Base-by-base conservation (phyloP, 2,329 filamentous ascomycete genomes). In the Seiridium unicorne region DNA sequence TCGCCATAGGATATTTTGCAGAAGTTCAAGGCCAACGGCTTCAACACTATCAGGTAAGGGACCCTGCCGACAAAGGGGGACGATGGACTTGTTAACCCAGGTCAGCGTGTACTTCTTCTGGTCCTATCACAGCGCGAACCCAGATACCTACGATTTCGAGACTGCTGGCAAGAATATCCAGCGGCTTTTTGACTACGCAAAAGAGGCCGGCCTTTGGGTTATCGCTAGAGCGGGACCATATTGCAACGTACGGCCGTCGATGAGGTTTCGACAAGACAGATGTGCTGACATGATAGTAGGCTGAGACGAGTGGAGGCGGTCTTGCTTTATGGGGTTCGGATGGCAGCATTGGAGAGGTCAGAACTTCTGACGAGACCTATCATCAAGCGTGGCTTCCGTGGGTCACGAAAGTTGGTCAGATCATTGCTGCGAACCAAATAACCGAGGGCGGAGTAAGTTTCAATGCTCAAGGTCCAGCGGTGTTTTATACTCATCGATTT, bases 141-240 rank as follows among this genome's bases (percentile, higher is more conserved):
- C 73, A 63, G 79, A 71, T 18, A 69, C 72, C 4, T 82, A 77
- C 64, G 82, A 83, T 65, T 84, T 85, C 58, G 74, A 80, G 47
- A 78, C 76, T 0, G 74, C 80, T 0, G 81, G 77, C 1, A 82
- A 83, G 65, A 76, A 84, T 61, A 68, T 84, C 4, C 80, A 82
- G 61, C 72, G 73, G n/a, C 63, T 83, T 3, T 77, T 84, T 44
- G 79, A 82, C 61, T 76, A 78, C 60, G 81, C 80, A 2, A 81
- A 81, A 66, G 72, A 83, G 64, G 78, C 80, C 6, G 81, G 81
- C 2, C 66, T 84, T 1, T 84, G 81, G 68, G 75, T 84, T 1
- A 79, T 83, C 58, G 75, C 79, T 13, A 73, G 81, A 47, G 74
- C 81, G 0, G 82, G 82, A 0, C 81, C 81, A 0, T 84, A 84